These are phyloP conservation scores for Populus pruinosa DNA, from an alignment of 345 rosid genomes.

Conservation along the genomic window DNA sequence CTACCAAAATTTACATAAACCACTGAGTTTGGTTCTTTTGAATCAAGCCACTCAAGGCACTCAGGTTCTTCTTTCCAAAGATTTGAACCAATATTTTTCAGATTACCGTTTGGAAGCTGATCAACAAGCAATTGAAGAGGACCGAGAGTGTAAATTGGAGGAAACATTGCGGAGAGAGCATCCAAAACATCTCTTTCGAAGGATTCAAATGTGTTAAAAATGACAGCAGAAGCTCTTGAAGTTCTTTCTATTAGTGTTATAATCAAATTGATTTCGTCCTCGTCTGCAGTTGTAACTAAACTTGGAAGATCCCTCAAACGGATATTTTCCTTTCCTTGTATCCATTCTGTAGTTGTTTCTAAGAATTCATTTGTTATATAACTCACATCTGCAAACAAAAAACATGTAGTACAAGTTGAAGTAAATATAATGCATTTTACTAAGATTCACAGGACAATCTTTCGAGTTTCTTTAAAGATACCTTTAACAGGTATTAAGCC, in stretches of 20 bases:
- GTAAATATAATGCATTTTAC: background rate
- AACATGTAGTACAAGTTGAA: background rate
- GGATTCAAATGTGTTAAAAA: slow-evolving; percentile 1
- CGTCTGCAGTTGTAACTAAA: background rate
- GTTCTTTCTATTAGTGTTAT: background rate
- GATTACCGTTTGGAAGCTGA: background rate
- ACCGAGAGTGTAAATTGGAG: slow-evolving; percentile 6
- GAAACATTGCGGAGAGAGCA: slow-evolving; percentile 1
- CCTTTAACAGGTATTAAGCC: slow-evolving; percentile 1
- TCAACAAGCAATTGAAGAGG: slow-evolving; percentile 8
- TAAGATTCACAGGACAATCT: no score
- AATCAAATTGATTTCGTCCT: background rate
- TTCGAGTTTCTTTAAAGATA: background rate
- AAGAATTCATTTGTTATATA: slow-evolving; percentile 2
- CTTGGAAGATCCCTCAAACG: slow-evolving; percentile 4
- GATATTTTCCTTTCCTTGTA: slow-evolving; percentile 3
- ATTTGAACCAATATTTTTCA: background rate
- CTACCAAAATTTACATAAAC: slow-evolving; percentile 8
- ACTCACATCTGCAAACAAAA: slow-evolving; percentile 2
- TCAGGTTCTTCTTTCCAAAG: slow-evolving; percentile 1
- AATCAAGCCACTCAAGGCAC: slow-evolving; percentile 2
- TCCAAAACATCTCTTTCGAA: background rate
- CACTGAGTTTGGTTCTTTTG: background rate
- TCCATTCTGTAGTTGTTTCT: background rate
- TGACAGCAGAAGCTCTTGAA: background rate